Evolutionary conservation across 192 early-diverging fungal species (phyloP).

Genomic region (Piromyces finnis): DNA sequence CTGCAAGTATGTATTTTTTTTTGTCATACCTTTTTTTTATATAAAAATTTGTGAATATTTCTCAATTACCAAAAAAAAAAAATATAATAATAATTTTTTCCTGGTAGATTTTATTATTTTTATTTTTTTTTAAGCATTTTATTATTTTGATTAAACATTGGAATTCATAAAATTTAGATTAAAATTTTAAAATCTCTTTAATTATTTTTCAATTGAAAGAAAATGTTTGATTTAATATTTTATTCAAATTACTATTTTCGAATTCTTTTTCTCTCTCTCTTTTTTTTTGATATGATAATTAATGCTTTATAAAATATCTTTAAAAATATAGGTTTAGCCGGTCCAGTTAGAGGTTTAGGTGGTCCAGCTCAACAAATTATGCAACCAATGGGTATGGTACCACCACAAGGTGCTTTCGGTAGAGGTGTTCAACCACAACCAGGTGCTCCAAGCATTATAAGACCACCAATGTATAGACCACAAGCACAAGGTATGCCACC

Average conservation of each 20-base stretch:
- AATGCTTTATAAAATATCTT: too few relatives aligned
- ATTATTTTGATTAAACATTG: too few relatives aligned
- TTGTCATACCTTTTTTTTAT: constrained; percentile 1
- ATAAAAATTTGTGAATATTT: constrained; percentile 10
- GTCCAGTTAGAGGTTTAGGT: constrained; percentile 89
- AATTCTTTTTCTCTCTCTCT: too few relatives aligned
- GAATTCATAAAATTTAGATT: too few relatives aligned
- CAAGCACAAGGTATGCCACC: constrained; percentile 4
- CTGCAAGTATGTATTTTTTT: constrained; percentile 14
- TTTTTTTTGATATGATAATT: too few relatives aligned
- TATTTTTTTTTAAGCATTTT: too few relatives aligned
- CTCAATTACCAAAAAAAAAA: constrained; percentile 7
- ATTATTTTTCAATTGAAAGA: too few relatives aligned
- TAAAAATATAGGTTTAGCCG: constrained; percentile 46
- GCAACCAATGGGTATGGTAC: constrained; percentile 22
- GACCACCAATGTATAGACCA: constrained; percentile 31
- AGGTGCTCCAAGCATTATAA: constrained; percentile 21
- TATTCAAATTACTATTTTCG: too few relatives aligned
- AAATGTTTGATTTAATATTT: too few relatives aligned
- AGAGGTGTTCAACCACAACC: constrained; percentile 21
- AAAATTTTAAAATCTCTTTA: too few relatives aligned
- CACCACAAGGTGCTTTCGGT: constrained; percentile 40
- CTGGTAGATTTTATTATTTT: too few relatives aligned
- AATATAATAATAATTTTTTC: too few relatives aligned
- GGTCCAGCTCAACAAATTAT: constrained; percentile 82